phyloP scores from a whole-genome alignment of 1,284 basidiomycete species.

The Cronartium quercuum region DNA sequence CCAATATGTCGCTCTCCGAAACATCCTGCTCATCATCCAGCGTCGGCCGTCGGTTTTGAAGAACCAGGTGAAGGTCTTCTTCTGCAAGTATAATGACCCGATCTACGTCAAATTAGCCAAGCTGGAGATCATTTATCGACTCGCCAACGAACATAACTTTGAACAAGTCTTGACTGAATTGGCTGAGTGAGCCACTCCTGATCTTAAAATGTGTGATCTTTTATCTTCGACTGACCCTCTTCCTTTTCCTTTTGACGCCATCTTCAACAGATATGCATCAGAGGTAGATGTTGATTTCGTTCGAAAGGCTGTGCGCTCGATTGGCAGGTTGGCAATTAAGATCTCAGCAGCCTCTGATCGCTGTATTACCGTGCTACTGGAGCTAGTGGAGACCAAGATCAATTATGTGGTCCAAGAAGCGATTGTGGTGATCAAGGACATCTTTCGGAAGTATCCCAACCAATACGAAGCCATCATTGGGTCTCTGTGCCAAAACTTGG shows the following conservation, averaged over 20 bases:
- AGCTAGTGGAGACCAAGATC: constrained; percentile 86
- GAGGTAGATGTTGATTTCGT: constrained; percentile 99
- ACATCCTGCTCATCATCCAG: constrained; percentile 94
- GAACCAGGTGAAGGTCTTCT: constrained; percentile 97
- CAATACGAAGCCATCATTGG: constrained; percentile 93
- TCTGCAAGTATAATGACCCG: constrained; percentile 99
- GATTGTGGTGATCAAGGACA: constrained; percentile 93
- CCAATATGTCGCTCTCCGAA: constrained; percentile 93
- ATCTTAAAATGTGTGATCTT: background rate
- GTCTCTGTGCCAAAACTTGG: constrained; percentile 82
- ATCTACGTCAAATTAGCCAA: constrained; percentile 97
- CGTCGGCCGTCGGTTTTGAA: constrained; percentile 82
- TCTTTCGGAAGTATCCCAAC: constrained; percentile 94
- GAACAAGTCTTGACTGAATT: constrained; percentile 86
- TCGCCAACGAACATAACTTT: constrained; percentile 84
- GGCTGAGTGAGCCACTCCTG: constrained; percentile 64
- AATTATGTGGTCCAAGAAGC: constrained; percentile 97
- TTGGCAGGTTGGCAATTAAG: constrained; percentile 95
- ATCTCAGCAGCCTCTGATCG: constrained; percentile 79
- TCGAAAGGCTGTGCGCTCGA: constrained; percentile 89
- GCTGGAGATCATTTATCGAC: constrained; percentile 95
- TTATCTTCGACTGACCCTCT: too few relatives aligned
- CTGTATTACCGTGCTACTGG: constrained; percentile 80
- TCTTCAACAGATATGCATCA: constrained; percentile 71
- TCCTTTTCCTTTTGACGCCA: background rate